Base-by-base conservation (phyloP, 176 grass and related monocot genomes). In the Cenchrus americanus region DNA sequence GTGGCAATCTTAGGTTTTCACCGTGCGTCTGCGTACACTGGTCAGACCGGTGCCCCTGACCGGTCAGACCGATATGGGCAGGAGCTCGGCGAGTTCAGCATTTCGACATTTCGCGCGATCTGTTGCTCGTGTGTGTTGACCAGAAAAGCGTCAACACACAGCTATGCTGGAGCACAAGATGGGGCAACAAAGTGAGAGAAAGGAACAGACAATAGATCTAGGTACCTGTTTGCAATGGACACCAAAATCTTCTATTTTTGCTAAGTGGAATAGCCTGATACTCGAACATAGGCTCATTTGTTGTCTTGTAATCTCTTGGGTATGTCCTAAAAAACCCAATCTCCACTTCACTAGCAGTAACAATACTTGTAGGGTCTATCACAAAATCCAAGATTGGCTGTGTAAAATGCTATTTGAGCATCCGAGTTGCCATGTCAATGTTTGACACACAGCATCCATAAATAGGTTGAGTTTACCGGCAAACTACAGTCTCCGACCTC, bases 221-320 rank as follows among this genome's bases (percentile, higher is more conserved):
- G 17, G 2, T 76, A 92, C 96, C 91, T 94, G 93, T 86, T 99
- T 99, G 83, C 96, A 99, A 54, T 99, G 96, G 26, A 99, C 96
- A 62, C 96, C 96, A 79, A 99, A 99, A 90, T 99, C 96, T 87
- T 99, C 93, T 75, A 96, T n/a, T 99, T 79, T 99, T 99, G 83
- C 96, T 99, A 27, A 99, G 88, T 47, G 96, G 96, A 76, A 99
- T 99, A 1, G 96, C 96, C 77, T 99, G 96, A 47, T 99, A n/a
- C n/a, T n/a, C n/a, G n/a, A n/a, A n/a, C n/a, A n/a, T n/a, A n/a
- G n/a, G n/a, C n/a, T n/a, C n/a, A n/a, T n/a, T n/a, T n/a, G n/a
- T n/a, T n/a, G n/a, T n/a, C n/a, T n/a, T n/a, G n/a, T n/a, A n/a
- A n/a, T n/a, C n/a, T n/a, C n/a, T n/a, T n/a, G n/a, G n/a, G n/a